Conservation (phyloP, 1,284 basidiomycete species). For the Ustilago nuda region DNA sequence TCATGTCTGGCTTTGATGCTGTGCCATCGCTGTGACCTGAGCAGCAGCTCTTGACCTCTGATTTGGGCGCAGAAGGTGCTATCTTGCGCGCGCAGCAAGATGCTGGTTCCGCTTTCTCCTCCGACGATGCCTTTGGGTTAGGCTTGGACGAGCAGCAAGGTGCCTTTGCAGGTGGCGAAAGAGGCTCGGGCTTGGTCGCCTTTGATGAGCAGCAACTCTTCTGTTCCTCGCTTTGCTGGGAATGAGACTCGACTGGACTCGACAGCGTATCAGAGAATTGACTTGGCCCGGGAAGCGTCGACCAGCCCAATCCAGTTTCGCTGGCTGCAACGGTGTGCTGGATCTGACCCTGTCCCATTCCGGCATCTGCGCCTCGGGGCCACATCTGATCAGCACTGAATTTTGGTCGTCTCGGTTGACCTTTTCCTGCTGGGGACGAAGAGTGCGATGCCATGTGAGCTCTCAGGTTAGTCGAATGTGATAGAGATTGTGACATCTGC, state of each 20-base stretch:
- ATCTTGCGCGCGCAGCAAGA: slow-evolving; percentile 21
- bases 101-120: background rate
- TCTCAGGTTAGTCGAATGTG: background rate
- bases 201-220: slow-evolving; percentile 36
- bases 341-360: slow-evolving; percentile 54
- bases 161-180: slow-evolving; percentile 2
- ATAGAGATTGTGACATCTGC: background rate
- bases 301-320: slow-evolving; percentile 46
- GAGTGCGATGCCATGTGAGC: background rate
- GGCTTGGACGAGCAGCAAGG: slow-evolving; percentile 29
- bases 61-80: background rate
- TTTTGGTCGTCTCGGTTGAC: slow-evolving; percentile 14
- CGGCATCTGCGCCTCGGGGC: slow-evolving; percentile 43
- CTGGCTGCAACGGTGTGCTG: slow-evolving; percentile 42
- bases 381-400: slow-evolving; percentile 34
- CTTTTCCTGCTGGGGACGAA: background rate
- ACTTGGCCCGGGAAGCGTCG: slow-evolving; percentile 26
- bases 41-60: slow-evolving; percentile 31
- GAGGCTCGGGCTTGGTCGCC: background rate
- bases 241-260: slow-evolving; percentile 13
- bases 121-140: background rate
- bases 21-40: slow-evolving; percentile 4
- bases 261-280: slow-evolving; percentile 8
- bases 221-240: background rate
- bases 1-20: background rate